Percentiles rank a stretch among this genome's conserved stretches.
These are phyloP conservation scores for Hygrophorus russula DNA, from an alignment of 768 basidiomycete genomes.

Conservation along the genomic window DNA sequence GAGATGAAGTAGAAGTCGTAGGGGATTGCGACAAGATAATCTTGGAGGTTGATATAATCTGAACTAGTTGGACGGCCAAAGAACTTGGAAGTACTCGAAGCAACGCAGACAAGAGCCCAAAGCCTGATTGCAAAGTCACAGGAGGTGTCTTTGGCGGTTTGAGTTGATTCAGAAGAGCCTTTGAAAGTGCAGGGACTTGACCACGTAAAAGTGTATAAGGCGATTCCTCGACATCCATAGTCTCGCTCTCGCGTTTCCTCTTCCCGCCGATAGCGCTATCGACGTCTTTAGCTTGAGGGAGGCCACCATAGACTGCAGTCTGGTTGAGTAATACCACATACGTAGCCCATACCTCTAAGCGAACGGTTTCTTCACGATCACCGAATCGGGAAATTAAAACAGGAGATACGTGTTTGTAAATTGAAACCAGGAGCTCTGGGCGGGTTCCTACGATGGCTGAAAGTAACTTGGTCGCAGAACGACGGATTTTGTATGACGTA, in stretches of 20 bases:
- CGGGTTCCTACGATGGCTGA: constrained; percentile 80
- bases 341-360: constrained; percentile 85
- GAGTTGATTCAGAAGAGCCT: constrained; percentile 77
- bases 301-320: constrained; percentile 68
- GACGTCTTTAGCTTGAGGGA: constrained; percentile 38
- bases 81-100: constrained; percentile 77
- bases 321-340: constrained; percentile 76
- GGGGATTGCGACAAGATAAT: constrained; percentile 54
- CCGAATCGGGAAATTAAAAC: constrained; percentile 84
- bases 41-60: constrained; percentile 55
- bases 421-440: constrained; percentile 68
- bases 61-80: constrained; percentile 54
- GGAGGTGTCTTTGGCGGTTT: constrained; percentile 70
- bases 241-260: constrained; percentile 63
- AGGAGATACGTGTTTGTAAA: constrained; percentile 82
- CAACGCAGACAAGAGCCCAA: constrained; percentile 64
- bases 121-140: constrained; percentile 76
- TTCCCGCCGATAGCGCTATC: constrained; percentile 47
- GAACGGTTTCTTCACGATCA: constrained; percentile 92
- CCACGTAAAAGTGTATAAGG: constrained; percentile 60
- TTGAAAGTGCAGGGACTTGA: constrained; percentile 72
- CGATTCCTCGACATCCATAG: constrained; percentile 47
- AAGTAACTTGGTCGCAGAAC: constrained; percentile 86
- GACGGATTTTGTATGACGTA: constrained; percentile 93
- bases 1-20: constrained; percentile 65